Conservation (phyloP, 139 green algal genomes). For the Chlorella sorokiniana region DNA sequence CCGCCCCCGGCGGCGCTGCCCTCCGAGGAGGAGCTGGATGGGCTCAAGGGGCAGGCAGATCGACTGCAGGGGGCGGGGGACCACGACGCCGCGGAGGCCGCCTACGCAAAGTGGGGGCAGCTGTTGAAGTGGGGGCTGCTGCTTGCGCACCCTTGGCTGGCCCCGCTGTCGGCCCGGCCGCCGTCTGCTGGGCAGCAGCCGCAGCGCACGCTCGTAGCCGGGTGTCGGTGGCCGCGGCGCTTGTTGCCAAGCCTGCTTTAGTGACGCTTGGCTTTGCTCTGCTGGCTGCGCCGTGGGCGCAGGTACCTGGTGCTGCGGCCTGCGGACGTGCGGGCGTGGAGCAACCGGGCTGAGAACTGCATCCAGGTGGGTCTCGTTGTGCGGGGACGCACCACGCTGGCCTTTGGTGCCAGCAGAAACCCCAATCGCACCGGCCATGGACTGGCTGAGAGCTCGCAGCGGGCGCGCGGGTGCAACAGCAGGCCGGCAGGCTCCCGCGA, state of each 20-base stretch:
- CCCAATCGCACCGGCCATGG: not conserved
- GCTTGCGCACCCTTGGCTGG: too few species aligned
- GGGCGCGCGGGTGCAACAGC: too few species aligned
- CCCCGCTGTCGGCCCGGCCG: too few species aligned
- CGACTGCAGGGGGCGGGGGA: not conserved
- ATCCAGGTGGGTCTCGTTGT: not conserved
- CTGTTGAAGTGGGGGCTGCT: not conserved
- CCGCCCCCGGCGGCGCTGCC: not conserved
- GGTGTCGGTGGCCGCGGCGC: too few species aligned
- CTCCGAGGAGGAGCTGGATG: conserved; percentile 16
- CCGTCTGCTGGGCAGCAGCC: too few species aligned
- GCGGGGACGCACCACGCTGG: not conserved
- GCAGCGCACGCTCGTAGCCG: too few species aligned
- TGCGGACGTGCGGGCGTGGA: conserved; percentile 8
- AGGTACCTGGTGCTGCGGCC: conserved; percentile 22
- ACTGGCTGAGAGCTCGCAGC: too few species aligned
- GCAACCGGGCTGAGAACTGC: conserved; percentile 29
- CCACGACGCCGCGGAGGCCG: not conserved
- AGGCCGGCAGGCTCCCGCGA: not conserved
- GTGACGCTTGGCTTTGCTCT: not conserved
- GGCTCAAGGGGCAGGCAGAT: conserved; percentile 1
- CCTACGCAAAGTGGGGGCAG: not conserved
- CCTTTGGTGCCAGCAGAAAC: not conserved
- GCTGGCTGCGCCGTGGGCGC: not conserved
- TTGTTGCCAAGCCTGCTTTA: not conserved